phyloP scores from a whole-genome alignment of 129 eudicot genomes.

The Silybum marianum region DNA sequence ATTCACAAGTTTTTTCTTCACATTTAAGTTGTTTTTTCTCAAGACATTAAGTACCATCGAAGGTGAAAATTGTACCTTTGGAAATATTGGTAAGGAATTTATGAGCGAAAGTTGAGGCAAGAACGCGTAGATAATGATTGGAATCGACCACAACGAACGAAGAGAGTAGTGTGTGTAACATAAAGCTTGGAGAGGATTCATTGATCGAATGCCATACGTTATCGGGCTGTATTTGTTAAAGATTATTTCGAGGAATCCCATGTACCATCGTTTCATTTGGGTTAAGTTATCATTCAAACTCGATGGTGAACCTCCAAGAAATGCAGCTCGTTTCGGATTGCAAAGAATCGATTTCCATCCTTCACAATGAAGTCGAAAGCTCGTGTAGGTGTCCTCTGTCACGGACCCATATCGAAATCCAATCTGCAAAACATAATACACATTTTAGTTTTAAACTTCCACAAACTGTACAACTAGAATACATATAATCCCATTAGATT shows the following conservation, averaged over 20 bases:
- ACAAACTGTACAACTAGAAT: not conserved
- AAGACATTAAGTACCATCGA: not conserved
- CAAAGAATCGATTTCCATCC: conserved; percentile 55
- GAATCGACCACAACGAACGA: conserved; percentile 50
- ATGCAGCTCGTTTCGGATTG: conserved; percentile 50
- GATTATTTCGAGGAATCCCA: conserved; percentile 47
- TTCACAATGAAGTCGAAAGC: conserved; percentile 47
- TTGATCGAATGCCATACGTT: conserved; percentile 28
- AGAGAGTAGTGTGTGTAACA: conserved; percentile 42
- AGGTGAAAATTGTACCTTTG: conserved; percentile 32
- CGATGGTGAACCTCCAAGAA: conserved; percentile 51
- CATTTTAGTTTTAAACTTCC: not conserved
- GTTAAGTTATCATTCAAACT: conserved; percentile 38
- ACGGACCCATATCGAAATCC: conserved; percentile 69
- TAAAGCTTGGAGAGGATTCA: conserved; percentile 44
- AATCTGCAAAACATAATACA: conserved; percentile 29
- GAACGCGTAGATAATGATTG: conserved; percentile 47
- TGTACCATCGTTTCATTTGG: conserved; percentile 62
- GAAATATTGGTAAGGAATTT: conserved; percentile 30
- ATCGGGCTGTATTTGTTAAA: conserved; percentile 41
- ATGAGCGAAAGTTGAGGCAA: conserved; percentile 50
- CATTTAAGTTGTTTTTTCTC: not conserved
- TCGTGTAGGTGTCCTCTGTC: conserved; percentile 47
- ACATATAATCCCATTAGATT: not conserved
- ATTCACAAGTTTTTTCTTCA: not conserved